Evolutionary conservation across 2,329 filamentous ascomycete genomes (phyloP).

Genomic region (Immersiporthe knoxdaviesiana): DNA sequence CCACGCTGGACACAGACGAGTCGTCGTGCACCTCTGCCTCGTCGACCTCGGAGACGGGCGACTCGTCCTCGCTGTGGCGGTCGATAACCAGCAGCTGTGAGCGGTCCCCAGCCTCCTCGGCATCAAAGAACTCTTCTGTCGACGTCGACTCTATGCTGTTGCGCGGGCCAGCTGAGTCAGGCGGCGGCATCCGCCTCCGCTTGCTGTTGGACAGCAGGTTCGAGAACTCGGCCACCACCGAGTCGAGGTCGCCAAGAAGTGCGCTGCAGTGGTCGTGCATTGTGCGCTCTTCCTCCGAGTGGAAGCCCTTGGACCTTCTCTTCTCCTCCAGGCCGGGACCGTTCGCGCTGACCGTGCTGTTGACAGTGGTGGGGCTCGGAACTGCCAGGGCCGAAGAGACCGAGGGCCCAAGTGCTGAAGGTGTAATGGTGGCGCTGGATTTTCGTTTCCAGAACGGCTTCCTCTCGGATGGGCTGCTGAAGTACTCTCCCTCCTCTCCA

Average conservation of each 20-base stretch:
- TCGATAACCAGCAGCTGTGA: constrained; percentile 76
- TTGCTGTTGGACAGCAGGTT: constrained; percentile 78
- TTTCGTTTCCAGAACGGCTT: constrained; percentile 93
- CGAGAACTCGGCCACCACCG: constrained; percentile 81
- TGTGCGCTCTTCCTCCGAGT: constrained; percentile 60
- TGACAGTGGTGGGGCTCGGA: constrained; percentile 44
- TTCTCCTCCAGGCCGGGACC: constrained; percentile 36
- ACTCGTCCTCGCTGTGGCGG: constrained; percentile 71
- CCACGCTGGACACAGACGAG: constrained; percentile 63
- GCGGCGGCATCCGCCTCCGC: constrained; percentile 65
- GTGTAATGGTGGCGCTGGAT: constrained; percentile 58
- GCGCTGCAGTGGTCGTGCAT: constrained; percentile 83
- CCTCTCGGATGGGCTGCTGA: constrained; percentile 56
- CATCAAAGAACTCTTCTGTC: constrained; percentile 93
- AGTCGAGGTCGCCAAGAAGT: constrained; percentile 82
- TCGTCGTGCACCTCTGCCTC: constrained; percentile 62
- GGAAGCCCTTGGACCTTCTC: constrained; percentile 42
- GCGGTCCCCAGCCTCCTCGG: constrained; percentile 63
- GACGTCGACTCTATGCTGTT: constrained; percentile 81
- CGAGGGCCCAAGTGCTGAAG: constrained; percentile 45
- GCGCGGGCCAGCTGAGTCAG: constrained; percentile 53
- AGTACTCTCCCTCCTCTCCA: constrained; percentile 59
- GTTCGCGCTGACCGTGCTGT: constrained; percentile 30
- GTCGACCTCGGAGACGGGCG: constrained; percentile 57
- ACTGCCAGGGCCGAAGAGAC: constrained; percentile 47